Percentiles rank a stretch among this genome's conserved stretches.
Evolutionary conservation across 768 basidiomycete genomes (phyloP).

Genomic region (Inosperma sp.): DNA sequence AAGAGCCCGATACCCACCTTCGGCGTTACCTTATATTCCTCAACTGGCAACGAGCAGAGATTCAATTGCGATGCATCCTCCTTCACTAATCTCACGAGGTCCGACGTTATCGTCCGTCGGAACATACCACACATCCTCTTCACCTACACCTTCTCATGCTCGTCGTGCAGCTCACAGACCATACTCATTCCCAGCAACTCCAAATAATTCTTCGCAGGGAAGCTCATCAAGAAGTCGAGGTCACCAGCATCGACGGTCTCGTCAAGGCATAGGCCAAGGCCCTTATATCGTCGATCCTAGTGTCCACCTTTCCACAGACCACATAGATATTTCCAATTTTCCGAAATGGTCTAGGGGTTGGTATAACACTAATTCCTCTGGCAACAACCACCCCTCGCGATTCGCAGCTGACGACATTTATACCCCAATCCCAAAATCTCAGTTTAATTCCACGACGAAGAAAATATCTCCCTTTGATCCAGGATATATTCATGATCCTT

Average conservation of each 20-base stretch:
- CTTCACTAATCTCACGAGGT: constrained; percentile 42
- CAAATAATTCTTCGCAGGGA: constrained; percentile 22
- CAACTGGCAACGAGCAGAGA: constrained; percentile 20
- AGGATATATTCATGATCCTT: constrained; percentile 27
- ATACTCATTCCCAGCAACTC: constrained; percentile 47
- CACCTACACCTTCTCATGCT: constrained; percentile 14
- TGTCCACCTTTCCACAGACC: constrained; percentile 26
- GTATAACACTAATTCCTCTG: constrained; percentile 39
- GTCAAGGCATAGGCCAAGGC: constrained; percentile 10
- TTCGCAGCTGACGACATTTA: constrained; percentile 19
- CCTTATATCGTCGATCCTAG: constrained; percentile 22
- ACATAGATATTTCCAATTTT: constrained; percentile 59
- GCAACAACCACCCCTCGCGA: constrained; percentile 17
- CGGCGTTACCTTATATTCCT: constrained; percentile 24
- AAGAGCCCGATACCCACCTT: constrained; percentile 26
- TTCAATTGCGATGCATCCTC: constrained; percentile 26
- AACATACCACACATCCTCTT: constrained; percentile 21
- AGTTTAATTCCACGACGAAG: constrained; percentile 18
- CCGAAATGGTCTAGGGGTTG: constrained; percentile 61
- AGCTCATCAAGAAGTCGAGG: constrained; percentile 19
- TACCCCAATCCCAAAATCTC: constrained; percentile 25
- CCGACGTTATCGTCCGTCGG: constrained; percentile 39
- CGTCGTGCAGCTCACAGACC: constrained; percentile 31
- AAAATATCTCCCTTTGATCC: constrained; percentile 34
- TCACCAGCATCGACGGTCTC: constrained; percentile 16